Evolutionary conservation across 305 asterid species (phyloP), one percentile per base, ranked within the genome.

Genomic region (Fraxinus latifolia): DNA sequence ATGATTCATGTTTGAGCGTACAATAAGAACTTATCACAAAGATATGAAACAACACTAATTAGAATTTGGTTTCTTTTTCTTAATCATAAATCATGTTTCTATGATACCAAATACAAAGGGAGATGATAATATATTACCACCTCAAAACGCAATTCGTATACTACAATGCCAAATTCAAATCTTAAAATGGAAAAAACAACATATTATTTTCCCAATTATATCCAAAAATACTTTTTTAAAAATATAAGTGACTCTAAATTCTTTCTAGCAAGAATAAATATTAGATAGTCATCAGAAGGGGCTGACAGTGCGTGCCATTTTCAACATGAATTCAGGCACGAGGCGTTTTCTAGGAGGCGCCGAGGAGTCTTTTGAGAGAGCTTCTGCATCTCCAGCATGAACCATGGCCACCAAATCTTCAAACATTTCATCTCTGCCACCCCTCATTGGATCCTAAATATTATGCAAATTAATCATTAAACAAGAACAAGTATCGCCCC

Each of bases 371-470:
- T 68, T 90, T 0, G 89, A 92, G 75, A 91, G 82, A 78, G 96
- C 97, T 88, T 94, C 97, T 0, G 87, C 7, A 78, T 92, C 97
- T 78, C 93, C 98, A 21, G 92, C 89, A 90, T 93, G 97, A 84
- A 96, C 90, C 84, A 82, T 80, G 0, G 87, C 85, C 29, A 92
- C 89, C 84, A 96, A 77, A 89, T 96, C 98, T 85, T 93, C 96
- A 72, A 92, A 90, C 95, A 93, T 74, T 3, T 87, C 90, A 77
- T 96, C 98, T 82, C 70, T 89, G 5, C 98, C 98, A 4, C 99
- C 99, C 90, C 99, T 92, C 98, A 94, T 93, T 9, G 99, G 99
- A 85, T 96, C 99, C 99, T 96, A 82, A 62, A 33, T 33, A 76
- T 31, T 79, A 29, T 74, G 36, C 84, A 85, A 31, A 74, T 42